Percentiles rank a stretch among this genome's conserved stretches.
These are phyloP conservation scores for Lentinula raphanica DNA, from an alignment of 768 basidiomycete genomes.

Conservation along the genomic window DNA sequence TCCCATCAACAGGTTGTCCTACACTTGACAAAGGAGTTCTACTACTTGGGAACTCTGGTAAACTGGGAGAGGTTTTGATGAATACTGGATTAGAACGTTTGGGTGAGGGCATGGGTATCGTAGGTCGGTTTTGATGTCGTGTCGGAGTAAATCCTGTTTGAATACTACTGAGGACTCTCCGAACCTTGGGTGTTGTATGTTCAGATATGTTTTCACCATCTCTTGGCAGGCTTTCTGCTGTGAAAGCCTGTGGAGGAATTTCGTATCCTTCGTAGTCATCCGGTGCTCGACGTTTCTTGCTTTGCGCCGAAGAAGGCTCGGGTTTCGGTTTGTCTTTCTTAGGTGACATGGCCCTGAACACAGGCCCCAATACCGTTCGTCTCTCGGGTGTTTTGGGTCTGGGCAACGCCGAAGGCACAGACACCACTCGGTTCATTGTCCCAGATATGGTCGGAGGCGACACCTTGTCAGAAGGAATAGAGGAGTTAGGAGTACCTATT, in stretches of 20 bases:
- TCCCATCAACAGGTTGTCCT: slow-evolving; percentile 26
- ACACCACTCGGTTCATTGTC: slow-evolving; percentile 28
- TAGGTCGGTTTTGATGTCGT: slow-evolving; percentile 45
- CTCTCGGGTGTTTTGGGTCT: slow-evolving; percentile 54
- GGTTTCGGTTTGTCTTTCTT: slow-evolving; percentile 29
- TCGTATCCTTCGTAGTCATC: slow-evolving; percentile 67
- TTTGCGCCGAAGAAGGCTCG: slow-evolving; percentile 36
- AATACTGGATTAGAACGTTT: slow-evolving; percentile 31
- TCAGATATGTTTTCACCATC: slow-evolving; percentile 28
- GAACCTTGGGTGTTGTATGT: slow-evolving; percentile 53
- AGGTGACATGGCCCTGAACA: slow-evolving; percentile 52
- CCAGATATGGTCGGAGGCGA: slow-evolving; percentile 4
- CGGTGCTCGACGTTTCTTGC: slow-evolving; percentile 71
- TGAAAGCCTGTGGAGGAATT: slow-evolving; percentile 64
- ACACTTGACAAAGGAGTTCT: slow-evolving; percentile 37
- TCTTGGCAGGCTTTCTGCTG: slow-evolving; percentile 44
- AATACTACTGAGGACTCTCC: slow-evolving; percentile 50
- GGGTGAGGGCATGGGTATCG: slow-evolving; percentile 42
- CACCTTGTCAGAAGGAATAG: slow-evolving; percentile 9
- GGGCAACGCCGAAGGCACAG: slow-evolving; percentile 37
- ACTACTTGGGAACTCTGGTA: slow-evolving; percentile 65
- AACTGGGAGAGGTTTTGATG: slow-evolving; percentile 29
- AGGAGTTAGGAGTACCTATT: not conserved
- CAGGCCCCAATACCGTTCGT: slow-evolving; percentile 25
- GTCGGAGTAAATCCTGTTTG: slow-evolving; percentile 73